Evolutionary conservation across 2,329 filamentous ascomycete genomes (phyloP).

Genomic region (Knufia petricola): DNA sequence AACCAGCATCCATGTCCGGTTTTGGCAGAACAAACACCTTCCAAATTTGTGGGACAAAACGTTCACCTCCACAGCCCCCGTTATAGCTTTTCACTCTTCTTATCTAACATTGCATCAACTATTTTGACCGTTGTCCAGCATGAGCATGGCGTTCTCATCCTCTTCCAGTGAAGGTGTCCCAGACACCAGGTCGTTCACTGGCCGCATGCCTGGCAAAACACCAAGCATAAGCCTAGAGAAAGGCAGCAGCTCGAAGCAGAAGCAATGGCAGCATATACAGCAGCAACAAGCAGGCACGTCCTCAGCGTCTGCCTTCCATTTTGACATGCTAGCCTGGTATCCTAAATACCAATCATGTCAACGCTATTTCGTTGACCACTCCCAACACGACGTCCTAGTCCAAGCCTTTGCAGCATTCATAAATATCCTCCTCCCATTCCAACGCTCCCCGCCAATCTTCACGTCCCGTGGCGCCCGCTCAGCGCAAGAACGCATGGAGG

Average conservation of each 20-base stretch:
- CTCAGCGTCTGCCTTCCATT: conserved; percentile 36
- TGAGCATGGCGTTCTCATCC: conserved; percentile 21
- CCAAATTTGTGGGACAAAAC: not conserved
- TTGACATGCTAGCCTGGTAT: conserved; percentile 78
- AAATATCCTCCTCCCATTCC: conserved; percentile 85
- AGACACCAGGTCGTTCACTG: conserved; percentile 13
- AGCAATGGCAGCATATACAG: conserved; percentile 16
- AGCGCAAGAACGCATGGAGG: conserved; percentile 15
- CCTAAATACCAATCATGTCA: conserved; percentile 83
- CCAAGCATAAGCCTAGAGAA: not conserved
- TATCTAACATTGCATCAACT: not conserved
- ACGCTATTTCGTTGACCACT: conserved; percentile 82
- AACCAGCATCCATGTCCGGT: not conserved
- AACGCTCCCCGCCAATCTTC: conserved; percentile 48
- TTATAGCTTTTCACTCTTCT: not conserved
- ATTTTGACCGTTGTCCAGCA: not conserved
- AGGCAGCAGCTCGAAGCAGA: conserved; percentile 6
- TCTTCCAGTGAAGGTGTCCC: conserved; percentile 20
- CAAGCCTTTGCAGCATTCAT: conserved; percentile 83
- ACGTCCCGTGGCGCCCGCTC: conserved; percentile 30
- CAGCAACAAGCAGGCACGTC: conserved; percentile 9
- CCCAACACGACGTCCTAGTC: conserved; percentile 71
- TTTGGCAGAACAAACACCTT: not conserved
- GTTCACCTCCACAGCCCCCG: not conserved
- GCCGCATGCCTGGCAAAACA: conserved; percentile 11